Base-by-base conservation (phyloP, 495 filamentous ascomycete species). In the Polyplosphaeria fusca region DNA sequence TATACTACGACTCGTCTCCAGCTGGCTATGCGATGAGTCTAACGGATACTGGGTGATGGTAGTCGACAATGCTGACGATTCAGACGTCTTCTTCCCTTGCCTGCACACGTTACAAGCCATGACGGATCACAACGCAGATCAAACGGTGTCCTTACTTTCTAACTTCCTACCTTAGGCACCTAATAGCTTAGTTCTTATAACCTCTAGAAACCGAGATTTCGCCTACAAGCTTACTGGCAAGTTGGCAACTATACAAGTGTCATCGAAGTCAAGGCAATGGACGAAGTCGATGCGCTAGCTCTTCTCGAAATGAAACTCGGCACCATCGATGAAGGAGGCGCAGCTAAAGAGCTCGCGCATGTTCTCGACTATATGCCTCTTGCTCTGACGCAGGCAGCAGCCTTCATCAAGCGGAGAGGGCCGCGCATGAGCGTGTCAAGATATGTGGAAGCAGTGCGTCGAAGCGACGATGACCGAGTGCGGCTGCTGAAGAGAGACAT, bases 281-380 rank as follows among this genome's bases (percentile, higher is more conserved):
- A 57, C 27, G 32, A 59, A 38, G 23, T 12, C 7, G 24, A 76
- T 40, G 76, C 71, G 20, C 45, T 70, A 24, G 22, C 42, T 28
- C 70, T 79, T 14, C 61, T 79, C 39, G 45, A 70, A 50, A 77
- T 67, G 45, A 79, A 76, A 61, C 66, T 75, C 3, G 45, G 45
- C 42, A 14, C 7, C 11, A 52, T 57, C 9, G 57, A 54, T 30
- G 40, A 61, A 30, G 42, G 22, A 7, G 28, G 51, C 30, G 61
- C 56, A n/a, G 47, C 46, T n/a, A 35, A 19, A 1, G 45, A 27
- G 18, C 47, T 64, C 5, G 39, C 53, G 12, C 16, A 40, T 37
- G 56, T 45, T 9, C 57, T 64, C 28, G 57, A 58, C 25, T 58
- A 26, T 38, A 63, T 63, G 48, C 60, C 60, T 7, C 60, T 63